Percentiles rank a stretch among this genome's conserved stretches.
phyloP scores from a whole-genome alignment of 2,329 filamentous ascomycete genomes.

The Emergomyces pasteurianus region DNA sequence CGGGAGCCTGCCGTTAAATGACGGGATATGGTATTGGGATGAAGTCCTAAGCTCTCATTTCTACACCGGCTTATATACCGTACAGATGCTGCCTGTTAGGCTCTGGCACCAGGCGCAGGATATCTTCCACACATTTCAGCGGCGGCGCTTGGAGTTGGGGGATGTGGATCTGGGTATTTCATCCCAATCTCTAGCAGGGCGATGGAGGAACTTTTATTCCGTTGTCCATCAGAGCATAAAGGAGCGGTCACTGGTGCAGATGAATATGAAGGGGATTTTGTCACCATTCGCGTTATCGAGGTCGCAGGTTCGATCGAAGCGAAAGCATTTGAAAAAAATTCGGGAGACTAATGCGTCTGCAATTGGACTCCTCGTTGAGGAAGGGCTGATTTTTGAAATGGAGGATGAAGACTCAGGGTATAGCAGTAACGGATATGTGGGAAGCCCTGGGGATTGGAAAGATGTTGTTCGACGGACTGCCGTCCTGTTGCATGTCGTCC shows the following conservation, averaged over 20 bases:
- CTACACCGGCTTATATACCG: constrained; percentile 68
- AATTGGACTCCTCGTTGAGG: constrained; percentile 75
- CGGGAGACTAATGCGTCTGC: constrained; percentile 74
- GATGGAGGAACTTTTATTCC: constrained; percentile 58
- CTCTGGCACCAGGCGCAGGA: constrained; percentile 61
- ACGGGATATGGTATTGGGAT: constrained; percentile 95
- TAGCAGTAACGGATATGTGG: constrained; percentile 37
- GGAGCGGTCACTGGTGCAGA: constrained; percentile 57
- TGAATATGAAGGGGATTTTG: constrained; percentile 58
- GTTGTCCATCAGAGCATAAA: constrained; percentile 65
- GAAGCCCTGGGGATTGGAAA: constrained; percentile 49
- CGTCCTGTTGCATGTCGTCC: constrained; percentile 72
- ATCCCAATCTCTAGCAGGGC: constrained; percentile 23
- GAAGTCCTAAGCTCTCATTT: constrained; percentile 68
- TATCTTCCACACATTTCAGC: constrained; percentile 48
- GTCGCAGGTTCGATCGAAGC: constrained; percentile 63
- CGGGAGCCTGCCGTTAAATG: constrained; percentile 68
- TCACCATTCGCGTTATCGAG: constrained; percentile 67
- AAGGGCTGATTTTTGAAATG: constrained; percentile 60
- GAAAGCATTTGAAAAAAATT: constrained; percentile 56
- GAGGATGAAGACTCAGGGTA: constrained; percentile 50
- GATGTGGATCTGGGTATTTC: constrained; percentile 1
- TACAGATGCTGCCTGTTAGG: constrained; percentile 71
- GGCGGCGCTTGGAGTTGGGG: constrained; percentile 20
- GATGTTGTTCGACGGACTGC: constrained; percentile 68